Conservation (phyloP, 2,329 filamentous ascomycete species). For the Periconia macrospinosa region DNA sequence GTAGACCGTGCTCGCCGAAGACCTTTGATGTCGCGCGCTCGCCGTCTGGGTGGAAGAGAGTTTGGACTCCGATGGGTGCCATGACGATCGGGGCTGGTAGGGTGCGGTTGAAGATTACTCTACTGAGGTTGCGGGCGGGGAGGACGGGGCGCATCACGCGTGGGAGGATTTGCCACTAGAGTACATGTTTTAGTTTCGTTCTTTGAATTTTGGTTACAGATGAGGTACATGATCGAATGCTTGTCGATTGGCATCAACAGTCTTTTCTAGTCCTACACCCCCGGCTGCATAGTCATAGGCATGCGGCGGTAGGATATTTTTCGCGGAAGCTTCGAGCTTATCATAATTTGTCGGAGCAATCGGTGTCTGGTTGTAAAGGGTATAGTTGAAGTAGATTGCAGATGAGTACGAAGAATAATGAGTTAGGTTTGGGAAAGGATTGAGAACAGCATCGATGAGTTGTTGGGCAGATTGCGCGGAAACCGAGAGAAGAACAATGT, state of each 20-base stretch:
- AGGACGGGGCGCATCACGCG: constrained; percentile 12
- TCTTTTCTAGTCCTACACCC: constrained; percentile 12
- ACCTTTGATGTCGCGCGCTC: constrained; percentile 63
- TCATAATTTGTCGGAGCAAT: constrained; percentile 15
- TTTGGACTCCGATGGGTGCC: constrained; percentile 67
- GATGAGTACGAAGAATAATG: constrained; percentile 15
- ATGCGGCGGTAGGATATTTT: constrained; percentile 6
- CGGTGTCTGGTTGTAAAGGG: constrained; percentile 12
- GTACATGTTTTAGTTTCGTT: neutral
- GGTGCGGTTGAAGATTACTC: constrained; percentile 18
- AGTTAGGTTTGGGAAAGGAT: constrained; percentile 5
- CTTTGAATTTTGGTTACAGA: too few species aligned
- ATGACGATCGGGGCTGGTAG: constrained; percentile 55
- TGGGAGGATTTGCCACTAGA: constrained; percentile 13
- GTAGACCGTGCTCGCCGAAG: constrained; percentile 61
- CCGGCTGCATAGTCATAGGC: constrained; percentile 15
- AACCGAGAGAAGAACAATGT: neutral
- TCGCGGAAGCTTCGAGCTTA: constrained; percentile 13
- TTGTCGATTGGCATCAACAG: constrained; percentile 11
- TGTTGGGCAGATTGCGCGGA: constrained; percentile 14
- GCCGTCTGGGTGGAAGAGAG: constrained; percentile 63
- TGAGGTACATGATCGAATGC: constrained; percentile 10
- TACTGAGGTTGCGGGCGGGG: constrained; percentile 12
- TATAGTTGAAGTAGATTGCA: constrained; percentile 15
- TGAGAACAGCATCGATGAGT: constrained; percentile 13